phyloP scores from a whole-genome alignment of 2,329 filamentous ascomycete species.

The Epichloe typhina region DNA sequence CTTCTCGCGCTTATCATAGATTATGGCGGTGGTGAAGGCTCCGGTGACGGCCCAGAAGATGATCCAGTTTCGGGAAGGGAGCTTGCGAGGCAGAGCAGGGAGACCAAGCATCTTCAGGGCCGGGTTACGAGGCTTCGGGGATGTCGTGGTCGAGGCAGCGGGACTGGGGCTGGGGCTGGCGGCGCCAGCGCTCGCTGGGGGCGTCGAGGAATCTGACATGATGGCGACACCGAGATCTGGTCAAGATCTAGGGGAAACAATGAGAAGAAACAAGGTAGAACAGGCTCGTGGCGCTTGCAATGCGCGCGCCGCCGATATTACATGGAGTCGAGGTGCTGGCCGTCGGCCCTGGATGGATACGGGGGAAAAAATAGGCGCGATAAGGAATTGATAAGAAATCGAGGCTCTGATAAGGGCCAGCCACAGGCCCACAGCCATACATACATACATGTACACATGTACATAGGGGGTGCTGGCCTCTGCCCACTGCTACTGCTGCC shows the following conservation, averaged over 20 bases:
- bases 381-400: conserved; percentile 7
- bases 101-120: conserved; percentile 71
- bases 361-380: conserved; percentile 12
- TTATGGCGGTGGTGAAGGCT: conserved; percentile 63
- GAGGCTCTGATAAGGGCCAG: background rate
- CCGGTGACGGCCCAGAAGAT: conserved; percentile 79
- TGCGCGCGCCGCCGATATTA: background rate
- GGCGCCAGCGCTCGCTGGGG: conserved; percentile 1
- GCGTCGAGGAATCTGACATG: background rate
- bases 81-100: conserved; percentile 66
- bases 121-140: conserved; percentile 44
- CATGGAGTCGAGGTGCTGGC: background rate
- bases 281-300: background rate
- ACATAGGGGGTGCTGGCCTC: too few species aligned
- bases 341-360: background rate
- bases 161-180: background rate
- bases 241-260: background rate
- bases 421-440: background rate
- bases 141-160: conserved; percentile 11
- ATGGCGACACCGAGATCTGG: background rate
- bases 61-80: conserved; percentile 94
- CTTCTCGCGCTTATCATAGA: conserved; percentile 90
- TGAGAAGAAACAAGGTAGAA: background rate
- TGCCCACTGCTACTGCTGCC: too few species aligned
- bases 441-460: too few species aligned